A percentile compares a stretch with the other conserved stretches of the same genome.
phyloP scores from a whole-genome alignment of 108 stramenopile species.

The Nitzschia palea region DNA sequence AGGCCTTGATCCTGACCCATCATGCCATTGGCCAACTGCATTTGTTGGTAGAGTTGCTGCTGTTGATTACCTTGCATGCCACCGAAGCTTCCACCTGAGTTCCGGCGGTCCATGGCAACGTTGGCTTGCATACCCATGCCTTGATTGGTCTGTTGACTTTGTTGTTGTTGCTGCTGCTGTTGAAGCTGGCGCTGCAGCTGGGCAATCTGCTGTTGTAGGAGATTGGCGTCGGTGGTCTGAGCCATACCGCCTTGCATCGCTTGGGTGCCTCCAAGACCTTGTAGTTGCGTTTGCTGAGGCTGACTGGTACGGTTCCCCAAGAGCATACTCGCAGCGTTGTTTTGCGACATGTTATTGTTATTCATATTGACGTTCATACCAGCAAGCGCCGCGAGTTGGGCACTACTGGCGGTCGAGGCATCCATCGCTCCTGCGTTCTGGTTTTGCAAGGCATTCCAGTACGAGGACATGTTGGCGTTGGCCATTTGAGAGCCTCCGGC shows the following conservation, averaged over 20 bases:
- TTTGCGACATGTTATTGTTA: background rate
- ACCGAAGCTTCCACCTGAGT: background rate
- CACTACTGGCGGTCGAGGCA: conserved; percentile 19
- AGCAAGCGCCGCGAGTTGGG: conserved; percentile 26
- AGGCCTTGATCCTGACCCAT: conserved; percentile 10
- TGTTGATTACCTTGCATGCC: conserved; percentile 23
- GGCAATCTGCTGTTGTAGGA: conserved; percentile 37
- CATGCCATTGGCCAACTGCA: conserved; percentile 15
- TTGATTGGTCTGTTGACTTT: conserved; percentile 7
- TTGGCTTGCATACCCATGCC: conserved; percentile 11
- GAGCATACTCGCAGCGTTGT: conserved; percentile 15
- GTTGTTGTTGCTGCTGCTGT: conserved; percentile 35
- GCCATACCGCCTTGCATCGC: conserved; percentile 12
- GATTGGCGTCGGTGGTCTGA: conserved; percentile 16
- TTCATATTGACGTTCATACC: conserved; percentile 27
- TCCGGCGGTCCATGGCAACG: conserved; percentile 5
- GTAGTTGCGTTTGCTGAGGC: conserved; percentile 19
- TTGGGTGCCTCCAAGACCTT: conserved; percentile 7
- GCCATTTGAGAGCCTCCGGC: conserved; percentile 26
- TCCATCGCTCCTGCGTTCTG: conserved; percentile 19
- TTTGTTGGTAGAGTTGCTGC: conserved; percentile 13
- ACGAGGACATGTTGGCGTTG: conserved; percentile 26
- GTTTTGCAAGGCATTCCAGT: conserved; percentile 27
- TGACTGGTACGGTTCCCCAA: conserved; percentile 12
- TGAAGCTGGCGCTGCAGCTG: conserved; percentile 35